These are phyloP conservation scores for Colletotrichum kahawae DNA, from an alignment of 2,329 filamentous ascomycete species.

Conservation along the genomic window DNA sequence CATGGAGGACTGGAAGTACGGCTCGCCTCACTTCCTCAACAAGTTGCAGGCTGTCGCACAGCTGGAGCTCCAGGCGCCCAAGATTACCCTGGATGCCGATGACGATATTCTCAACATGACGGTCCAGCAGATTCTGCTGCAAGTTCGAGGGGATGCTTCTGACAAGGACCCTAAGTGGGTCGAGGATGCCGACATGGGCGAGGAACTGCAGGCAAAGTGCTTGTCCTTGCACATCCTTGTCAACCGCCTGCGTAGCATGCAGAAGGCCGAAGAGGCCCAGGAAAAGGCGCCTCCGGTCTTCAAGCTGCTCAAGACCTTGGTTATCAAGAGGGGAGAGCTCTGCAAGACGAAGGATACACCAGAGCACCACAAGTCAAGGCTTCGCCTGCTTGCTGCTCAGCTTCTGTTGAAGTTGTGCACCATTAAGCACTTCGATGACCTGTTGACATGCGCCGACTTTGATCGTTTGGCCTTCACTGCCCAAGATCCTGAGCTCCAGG, in stretches of 20 bases:
- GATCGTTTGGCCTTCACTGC: slow-evolving; percentile 80
- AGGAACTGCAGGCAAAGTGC: slow-evolving; percentile 83
- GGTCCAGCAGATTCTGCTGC: slow-evolving; percentile 74
- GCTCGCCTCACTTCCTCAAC: slow-evolving; percentile 74
- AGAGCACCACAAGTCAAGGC: slow-evolving; percentile 76
- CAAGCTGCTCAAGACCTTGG: slow-evolving; percentile 77
- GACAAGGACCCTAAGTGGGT: slow-evolving; percentile 69
- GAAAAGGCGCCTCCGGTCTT: slow-evolving; percentile 72
- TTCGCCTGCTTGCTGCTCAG: slow-evolving; percentile 82
- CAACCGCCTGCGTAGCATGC: slow-evolving; percentile 75
- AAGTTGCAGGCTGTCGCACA: slow-evolving; percentile 76
- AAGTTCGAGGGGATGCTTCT: slow-evolving; percentile 68
- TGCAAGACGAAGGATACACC: slow-evolving; percentile 79
- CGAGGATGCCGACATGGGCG: slow-evolving; percentile 70
- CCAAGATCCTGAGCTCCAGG: slow-evolving; percentile 76
- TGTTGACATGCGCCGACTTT: slow-evolving; percentile 77
- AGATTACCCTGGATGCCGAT: slow-evolving; percentile 73
- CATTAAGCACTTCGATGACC: slow-evolving; percentile 74
- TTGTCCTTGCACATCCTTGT: slow-evolving; percentile 85
- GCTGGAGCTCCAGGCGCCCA: slow-evolving; percentile 75
- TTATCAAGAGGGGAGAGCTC: slow-evolving; percentile 79
- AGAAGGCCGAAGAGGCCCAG: slow-evolving; percentile 57
- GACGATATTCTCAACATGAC: slow-evolving; percentile 82
- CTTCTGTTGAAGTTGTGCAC: slow-evolving; percentile 84
- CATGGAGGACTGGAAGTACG: slow-evolving; percentile 76